Evolutionary conservation across 768 basidiomycete species (phyloP), one percentile per base, ranked within the genome.

Genomic region (Strobilomyces dryophilus): DNA sequence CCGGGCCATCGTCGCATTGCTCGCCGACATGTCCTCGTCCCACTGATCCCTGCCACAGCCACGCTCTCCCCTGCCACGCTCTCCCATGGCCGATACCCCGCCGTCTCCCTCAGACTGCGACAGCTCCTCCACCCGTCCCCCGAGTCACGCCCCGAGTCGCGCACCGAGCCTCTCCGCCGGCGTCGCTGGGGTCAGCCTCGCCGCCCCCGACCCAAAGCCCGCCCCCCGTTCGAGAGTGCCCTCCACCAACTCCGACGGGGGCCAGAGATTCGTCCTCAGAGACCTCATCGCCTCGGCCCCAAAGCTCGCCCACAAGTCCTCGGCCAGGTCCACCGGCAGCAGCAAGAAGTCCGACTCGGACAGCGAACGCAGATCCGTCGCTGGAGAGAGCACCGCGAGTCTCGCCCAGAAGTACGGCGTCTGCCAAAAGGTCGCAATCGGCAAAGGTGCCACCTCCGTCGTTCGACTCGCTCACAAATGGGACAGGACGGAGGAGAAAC

Each of bases 381-480:
- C 71, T 1, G 81, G 77, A 4, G 83, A 80, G 37, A 80, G 77
- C 53, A 76, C 81, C 11, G 75, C 76, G 14, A 81, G 79, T 55
- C 64, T 88, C 58, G 72, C 88, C 36, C 85, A 93, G 72, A 98
- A 98, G 79, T 99, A 98, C 66, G 97, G 95, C 31, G 85, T 97
- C 12, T 98, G 95, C 70, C 92, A 95, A 75, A 92, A 92, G 74
- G 83, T 93, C 20, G 95, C 95, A 12, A 97, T 99, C 58, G 95
- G 95, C 36, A 97, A 94, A 71, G 95, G 95, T 18, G 97, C 95
- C n/a, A 99, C 97, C 24, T 92, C 91, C 45, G 93, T 98, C 50
- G 95, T 99, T 41, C 78, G 92, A 43, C 80, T 99, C 17, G 95
- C 95, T 40, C 97, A 99, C 74, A 99, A 98, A 74, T 98, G 95